These are phyloP conservation scores for Salix brachista DNA, from an alignment of 345 rosid genomes.

Conservation along the genomic window DNA sequence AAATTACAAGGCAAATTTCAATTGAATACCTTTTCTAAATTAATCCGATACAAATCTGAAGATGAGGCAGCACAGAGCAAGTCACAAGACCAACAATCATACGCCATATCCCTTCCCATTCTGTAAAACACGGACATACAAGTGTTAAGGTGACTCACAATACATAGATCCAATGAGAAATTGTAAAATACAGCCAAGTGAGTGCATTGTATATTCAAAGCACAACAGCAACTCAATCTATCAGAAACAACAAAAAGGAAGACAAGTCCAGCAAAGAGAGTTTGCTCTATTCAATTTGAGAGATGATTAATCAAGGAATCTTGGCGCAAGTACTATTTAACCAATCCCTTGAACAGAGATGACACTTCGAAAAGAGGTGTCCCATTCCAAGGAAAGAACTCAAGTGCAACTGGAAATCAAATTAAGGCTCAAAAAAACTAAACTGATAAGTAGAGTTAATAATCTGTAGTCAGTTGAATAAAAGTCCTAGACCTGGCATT, in stretches of 20 bases:
- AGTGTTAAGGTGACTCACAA: background rate
- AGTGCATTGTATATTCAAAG: background rate
- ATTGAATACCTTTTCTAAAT: constrained; percentile 73
- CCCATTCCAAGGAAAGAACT: background rate
- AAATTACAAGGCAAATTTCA: background rate
- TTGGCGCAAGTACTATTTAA: background rate
- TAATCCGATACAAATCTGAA: constrained; percentile 85
- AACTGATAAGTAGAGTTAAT: background rate
- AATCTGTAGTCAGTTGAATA: background rate
- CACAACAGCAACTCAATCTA: background rate
- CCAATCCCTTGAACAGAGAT: background rate
- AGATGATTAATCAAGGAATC: background rate
- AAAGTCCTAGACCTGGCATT: background rate
- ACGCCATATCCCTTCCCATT: constrained; percentile 89
- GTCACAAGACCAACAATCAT: constrained; percentile 94
- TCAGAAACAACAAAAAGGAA: background rate
- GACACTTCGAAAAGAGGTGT: background rate
- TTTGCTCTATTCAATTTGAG: background rate
- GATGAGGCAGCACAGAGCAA: constrained; percentile 98
- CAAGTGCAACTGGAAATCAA: background rate
- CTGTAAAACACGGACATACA: constrained; percentile 30
- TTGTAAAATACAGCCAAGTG: background rate
- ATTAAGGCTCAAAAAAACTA: background rate
- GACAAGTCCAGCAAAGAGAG: background rate
- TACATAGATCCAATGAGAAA: background rate